A percentile compares a stretch with the other conserved stretches of the same genome.
These are phyloP conservation scores for Larix sibirica DNA, from an alignment of 83 land plant species.

Conservation along the genomic window DNA sequence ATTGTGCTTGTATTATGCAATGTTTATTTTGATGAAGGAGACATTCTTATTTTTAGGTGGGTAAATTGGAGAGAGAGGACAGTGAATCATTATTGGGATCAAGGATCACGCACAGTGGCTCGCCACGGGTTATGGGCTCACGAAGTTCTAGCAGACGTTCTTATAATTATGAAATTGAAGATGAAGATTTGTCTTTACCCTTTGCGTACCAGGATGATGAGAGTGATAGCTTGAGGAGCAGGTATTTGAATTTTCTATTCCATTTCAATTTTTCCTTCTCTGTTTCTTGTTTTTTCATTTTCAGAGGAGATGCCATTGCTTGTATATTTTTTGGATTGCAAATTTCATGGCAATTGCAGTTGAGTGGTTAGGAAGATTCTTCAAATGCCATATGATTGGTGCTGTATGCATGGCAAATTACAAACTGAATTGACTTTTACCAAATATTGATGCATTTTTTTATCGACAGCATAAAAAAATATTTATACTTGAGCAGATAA, in stretches of 20 bases:
- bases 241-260: constrained; percentile 32
- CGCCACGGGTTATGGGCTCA: constrained; percentile 63
- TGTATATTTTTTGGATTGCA: neutral
- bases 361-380: too few relatives aligned
- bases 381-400: too few relatives aligned
- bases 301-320: neutral
- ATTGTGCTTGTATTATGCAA: neutral
- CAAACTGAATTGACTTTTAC: too few relatives aligned
- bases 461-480: too few relatives aligned
- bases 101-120: constrained; percentile 49
- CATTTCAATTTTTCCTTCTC: neutral
- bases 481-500: too few relatives aligned
- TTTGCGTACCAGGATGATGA: constrained; percentile 92
- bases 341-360: too few relatives aligned
- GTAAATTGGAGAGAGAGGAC: constrained; percentile 52
- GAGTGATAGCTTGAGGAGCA: constrained; percentile 30
- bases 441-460: too few relatives aligned
- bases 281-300: neutral
- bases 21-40: neutral
- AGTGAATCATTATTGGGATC: constrained; percentile 53
- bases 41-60: constrained; percentile 18
- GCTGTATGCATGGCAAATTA: too few relatives aligned
- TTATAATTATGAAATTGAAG: constrained; percentile 78
- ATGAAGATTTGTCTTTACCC: constrained; percentile 71
- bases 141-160: constrained; percentile 72